Conservation (phyloP, 805 yeast genomes). For the Wickerhamomyces rabaulensis region DNA sequence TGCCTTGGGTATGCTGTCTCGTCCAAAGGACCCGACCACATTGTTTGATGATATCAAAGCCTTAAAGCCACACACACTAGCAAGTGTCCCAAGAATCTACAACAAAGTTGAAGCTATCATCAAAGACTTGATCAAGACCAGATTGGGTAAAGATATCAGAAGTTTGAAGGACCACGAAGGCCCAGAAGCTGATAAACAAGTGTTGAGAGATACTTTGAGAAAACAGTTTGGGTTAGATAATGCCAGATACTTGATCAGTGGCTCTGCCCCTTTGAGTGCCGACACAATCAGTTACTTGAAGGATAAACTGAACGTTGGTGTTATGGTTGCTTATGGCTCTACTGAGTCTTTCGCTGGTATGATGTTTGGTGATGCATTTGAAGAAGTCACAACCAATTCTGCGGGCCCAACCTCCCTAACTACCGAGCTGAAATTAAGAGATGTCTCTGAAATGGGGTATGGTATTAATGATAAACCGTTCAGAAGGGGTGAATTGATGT, state of each 20-base stretch:
- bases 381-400: slow-evolving; percentile 33
- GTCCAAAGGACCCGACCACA: slow-evolving; percentile 48
- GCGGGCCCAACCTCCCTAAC: slow-evolving; percentile 52
- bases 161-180: slow-evolving; percentile 1
- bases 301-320: slow-evolving; percentile 44
- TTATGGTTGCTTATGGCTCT: slow-evolving; percentile 58
- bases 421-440: slow-evolving; percentile 53
- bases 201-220: slow-evolving; percentile 35
- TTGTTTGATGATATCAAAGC: slow-evolving; percentile 51
- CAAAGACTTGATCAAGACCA: slow-evolving; percentile 26
- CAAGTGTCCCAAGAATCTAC: slow-evolving; percentile 58
- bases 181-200: slow-evolving; percentile 2
- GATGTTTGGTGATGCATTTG: slow-evolving; percentile 38
- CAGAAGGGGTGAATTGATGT: slow-evolving; percentile 53
- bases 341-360: slow-evolving; percentile 67
- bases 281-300: slow-evolving; percentile 55
- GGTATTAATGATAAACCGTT: slow-evolving; percentile 29
- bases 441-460: slow-evolving; percentile 58
- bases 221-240: slow-evolving; percentile 41
- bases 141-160: slow-evolving; percentile 3
- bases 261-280: slow-evolving; percentile 67
- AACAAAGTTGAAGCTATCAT: slow-evolving; percentile 55
- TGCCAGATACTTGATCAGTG: slow-evolving; percentile 34
- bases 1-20: slow-evolving; percentile 23
- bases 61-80: slow-evolving; percentile 44